These are phyloP conservation scores for Triticum monococcum DNA, from an alignment of 176 grass and related monocot genomes.

Conservation along the genomic window DNA sequence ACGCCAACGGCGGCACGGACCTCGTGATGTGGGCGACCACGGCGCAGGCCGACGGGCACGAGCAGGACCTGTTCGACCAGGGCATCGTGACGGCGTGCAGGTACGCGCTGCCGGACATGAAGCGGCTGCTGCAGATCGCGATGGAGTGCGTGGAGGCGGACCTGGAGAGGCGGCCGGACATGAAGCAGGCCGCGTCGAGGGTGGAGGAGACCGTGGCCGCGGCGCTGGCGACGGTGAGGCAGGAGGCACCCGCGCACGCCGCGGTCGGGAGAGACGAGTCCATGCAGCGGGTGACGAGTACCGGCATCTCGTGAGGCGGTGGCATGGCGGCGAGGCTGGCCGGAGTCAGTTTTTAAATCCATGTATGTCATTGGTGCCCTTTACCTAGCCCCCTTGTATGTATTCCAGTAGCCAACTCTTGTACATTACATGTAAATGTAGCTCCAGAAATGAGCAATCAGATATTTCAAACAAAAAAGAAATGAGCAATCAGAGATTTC, in stretches of 20 bases:
- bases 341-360: conserved; percentile 21
- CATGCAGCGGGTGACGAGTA: conserved; percentile 30
- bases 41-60: conserved; percentile 49
- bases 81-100: conserved; percentile 46
- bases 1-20: conserved; percentile 79
- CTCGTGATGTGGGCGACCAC: conserved; percentile 77
- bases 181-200: conserved; percentile 48
- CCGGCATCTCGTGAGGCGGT: not conserved
- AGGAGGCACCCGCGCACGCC: conserved; percentile 32
- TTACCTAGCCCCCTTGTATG: not conserved
- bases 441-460: conserved; percentile 5
- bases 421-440: conserved; percentile 11
- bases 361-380: not conserved
- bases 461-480: no score
- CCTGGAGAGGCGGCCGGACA: conserved; percentile 42
- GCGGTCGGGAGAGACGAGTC: conserved; percentile 46
- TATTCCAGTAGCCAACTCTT: not conserved
- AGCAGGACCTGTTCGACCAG: conserved; percentile 75
- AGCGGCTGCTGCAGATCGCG: conserved; percentile 56
- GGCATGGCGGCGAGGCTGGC: not conserved
- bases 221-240: conserved; percentile 22
- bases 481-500: no score
- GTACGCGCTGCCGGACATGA: conserved; percentile 71
- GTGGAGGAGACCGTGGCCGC: conserved; percentile 53
- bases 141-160: conserved; percentile 57